Evolutionary conservation across 2,329 filamentous ascomycete species (phyloP).

Genomic region (Fusarium nelsonii): DNA sequence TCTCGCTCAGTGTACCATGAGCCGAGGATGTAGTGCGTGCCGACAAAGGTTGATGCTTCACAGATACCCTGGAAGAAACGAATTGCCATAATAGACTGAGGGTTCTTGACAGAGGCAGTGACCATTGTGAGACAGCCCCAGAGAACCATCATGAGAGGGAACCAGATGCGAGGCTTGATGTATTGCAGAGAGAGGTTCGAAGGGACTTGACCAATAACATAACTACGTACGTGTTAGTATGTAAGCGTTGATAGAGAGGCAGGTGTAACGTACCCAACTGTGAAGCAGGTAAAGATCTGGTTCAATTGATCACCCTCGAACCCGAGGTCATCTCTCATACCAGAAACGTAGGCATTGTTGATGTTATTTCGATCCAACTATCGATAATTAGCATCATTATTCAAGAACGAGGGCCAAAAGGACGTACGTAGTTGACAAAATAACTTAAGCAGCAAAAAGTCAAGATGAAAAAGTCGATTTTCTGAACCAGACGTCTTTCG

Average conservation of each 20-base stretch:
- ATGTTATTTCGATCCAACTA: slow-evolving; percentile 57
- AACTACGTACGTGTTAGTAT: slow-evolving; percentile 40
- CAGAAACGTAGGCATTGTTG: slow-evolving; percentile 58
- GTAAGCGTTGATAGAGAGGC: neutral
- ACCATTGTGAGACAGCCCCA: slow-evolving; percentile 75
- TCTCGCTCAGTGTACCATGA: slow-evolving; percentile 72
- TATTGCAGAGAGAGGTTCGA: slow-evolving; percentile 73
- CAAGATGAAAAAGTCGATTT: slow-evolving; percentile 74
- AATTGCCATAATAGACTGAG: slow-evolving; percentile 54
- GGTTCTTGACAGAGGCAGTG: slow-evolving; percentile 56
- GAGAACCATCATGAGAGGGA: slow-evolving; percentile 71
- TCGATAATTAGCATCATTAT: neutral
- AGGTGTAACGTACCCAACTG: slow-evolving; percentile 50
- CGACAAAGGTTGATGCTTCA: slow-evolving; percentile 57
- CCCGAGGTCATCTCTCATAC: slow-evolving; percentile 61
- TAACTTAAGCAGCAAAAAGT: slow-evolving; percentile 72
- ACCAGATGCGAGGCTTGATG: slow-evolving; percentile 72
- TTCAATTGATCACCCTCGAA: slow-evolving; percentile 60
- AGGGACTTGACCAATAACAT: slow-evolving; percentile 69
- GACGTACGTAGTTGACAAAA: slow-evolving; percentile 65
- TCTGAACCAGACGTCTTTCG: slow-evolving; percentile 63
- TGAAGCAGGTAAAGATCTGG: slow-evolving; percentile 55
- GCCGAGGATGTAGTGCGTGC: slow-evolving; percentile 59
- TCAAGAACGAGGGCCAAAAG: accelerated
- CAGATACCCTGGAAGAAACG: slow-evolving; percentile 57